These are phyloP conservation scores for Phialophora tarda DNA, from an alignment of 2,329 filamentous ascomycete species.

Conservation along the genomic window DNA sequence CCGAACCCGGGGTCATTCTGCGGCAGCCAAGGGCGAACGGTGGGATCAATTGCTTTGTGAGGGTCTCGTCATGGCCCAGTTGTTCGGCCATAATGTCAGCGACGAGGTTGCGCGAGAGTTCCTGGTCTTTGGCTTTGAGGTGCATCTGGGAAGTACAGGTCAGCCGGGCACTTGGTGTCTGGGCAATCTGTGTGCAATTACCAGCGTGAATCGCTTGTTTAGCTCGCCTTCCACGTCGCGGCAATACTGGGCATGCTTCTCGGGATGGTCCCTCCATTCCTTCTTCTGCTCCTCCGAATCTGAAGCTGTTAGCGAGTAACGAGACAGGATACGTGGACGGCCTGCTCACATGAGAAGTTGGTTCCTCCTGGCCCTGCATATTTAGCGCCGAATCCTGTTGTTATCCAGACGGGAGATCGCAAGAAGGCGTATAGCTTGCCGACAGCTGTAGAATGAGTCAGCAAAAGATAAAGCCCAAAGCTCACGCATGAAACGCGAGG, in stretches of 20 bases:
- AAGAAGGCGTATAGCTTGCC: slow-evolving; percentile 41
- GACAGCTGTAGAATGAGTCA: slow-evolving; percentile 25
- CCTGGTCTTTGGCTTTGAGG: slow-evolving; percentile 34
- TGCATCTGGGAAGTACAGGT: slow-evolving; percentile 26
- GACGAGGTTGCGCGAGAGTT: slow-evolving; percentile 44
- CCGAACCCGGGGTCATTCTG: slow-evolving; percentile 51
- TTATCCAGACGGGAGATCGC: slow-evolving; percentile 37
- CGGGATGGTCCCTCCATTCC: slow-evolving; percentile 50
- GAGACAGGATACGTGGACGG: neutral
- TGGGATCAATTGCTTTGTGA: slow-evolving; percentile 55
- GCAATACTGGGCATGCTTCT: slow-evolving; percentile 52
- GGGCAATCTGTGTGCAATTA: slow-evolving; percentile 2
- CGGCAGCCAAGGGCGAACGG: slow-evolving; percentile 53
- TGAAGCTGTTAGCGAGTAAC: slow-evolving; percentile 12
- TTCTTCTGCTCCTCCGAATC: slow-evolving; percentile 38
- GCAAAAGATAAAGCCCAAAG: neutral
- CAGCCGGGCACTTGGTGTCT: neutral
- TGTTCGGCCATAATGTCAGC: slow-evolving; percentile 35
- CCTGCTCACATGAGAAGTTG: slow-evolving; percentile 33
- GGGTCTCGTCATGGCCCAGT: slow-evolving; percentile 44
- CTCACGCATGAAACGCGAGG: neutral
- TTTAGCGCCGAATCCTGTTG: slow-evolving; percentile 36
- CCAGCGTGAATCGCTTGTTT: slow-evolving; percentile 57
- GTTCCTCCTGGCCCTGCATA: slow-evolving; percentile 34
- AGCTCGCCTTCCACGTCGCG: slow-evolving; percentile 58